Conservation (phyloP, 2,329 filamentous ascomycete genomes). For the Colletotrichum orbiculare region DNA sequence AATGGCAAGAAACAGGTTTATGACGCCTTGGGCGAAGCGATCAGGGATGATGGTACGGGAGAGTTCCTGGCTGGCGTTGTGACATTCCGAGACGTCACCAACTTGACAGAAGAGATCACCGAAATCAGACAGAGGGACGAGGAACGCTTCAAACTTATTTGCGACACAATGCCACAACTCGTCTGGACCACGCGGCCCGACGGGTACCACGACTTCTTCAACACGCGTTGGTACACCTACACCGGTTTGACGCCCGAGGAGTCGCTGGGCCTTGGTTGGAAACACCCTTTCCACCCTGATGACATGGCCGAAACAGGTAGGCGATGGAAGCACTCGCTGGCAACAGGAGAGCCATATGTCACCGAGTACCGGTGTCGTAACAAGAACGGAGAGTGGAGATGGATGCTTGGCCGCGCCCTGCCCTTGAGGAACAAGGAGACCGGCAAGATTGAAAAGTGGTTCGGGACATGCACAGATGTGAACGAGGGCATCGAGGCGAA, state of each 20-base stretch:
- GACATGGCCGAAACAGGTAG: conserved; percentile 68
- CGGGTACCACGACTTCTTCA: conserved; percentile 78
- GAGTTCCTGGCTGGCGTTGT: conserved; percentile 81
- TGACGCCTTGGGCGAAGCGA: conserved; percentile 74
- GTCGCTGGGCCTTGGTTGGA: conserved; percentile 72
- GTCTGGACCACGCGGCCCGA: conserved; percentile 79
- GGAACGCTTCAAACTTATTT: conserved; percentile 79
- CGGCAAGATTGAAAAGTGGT: conserved; percentile 81
- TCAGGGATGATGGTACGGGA: conserved; percentile 73
- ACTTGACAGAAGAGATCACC: conserved; percentile 74
- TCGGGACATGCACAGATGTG: conserved; percentile 84
- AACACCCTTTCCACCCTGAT: conserved; percentile 74
- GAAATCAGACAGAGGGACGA: conserved; percentile 78
- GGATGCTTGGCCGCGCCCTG: conserved; percentile 80
- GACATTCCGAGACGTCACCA: conserved; percentile 78
- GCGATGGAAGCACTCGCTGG: conserved; percentile 71
- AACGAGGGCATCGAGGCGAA: conserved; percentile 79
- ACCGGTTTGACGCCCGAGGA: conserved; percentile 74
- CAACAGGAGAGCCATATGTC: conserved; percentile 75
- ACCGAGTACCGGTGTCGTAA: conserved; percentile 78
- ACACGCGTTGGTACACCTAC: conserved; percentile 82
- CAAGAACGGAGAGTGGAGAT: conserved; percentile 77
- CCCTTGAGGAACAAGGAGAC: conserved; percentile 74
- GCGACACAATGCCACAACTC: conserved; percentile 77
- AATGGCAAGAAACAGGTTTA: conserved; percentile 65